Evolutionary conservation across 768 basidiomycete genomes (phyloP).

Genomic region (Rhizopogon salebrosus): DNA sequence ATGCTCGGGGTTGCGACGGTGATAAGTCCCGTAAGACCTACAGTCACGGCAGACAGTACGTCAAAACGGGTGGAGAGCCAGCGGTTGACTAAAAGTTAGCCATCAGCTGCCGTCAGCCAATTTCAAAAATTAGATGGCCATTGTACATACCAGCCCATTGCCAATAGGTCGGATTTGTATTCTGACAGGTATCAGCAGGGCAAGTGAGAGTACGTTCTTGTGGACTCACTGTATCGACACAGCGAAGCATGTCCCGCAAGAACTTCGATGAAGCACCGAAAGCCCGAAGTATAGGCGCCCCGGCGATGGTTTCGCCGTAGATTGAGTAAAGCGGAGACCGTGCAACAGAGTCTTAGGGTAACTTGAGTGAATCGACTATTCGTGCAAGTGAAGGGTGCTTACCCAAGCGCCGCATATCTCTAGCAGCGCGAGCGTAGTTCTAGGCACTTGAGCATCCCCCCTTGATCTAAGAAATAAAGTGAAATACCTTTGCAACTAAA

Average conservation of each 20-base stretch:
- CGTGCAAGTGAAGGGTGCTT: slow-evolving; percentile 12
- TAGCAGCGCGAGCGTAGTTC: slow-evolving; percentile 74
- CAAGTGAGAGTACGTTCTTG: not conserved
- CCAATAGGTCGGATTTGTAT: slow-evolving; percentile 80
- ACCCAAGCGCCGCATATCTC: slow-evolving; percentile 81
- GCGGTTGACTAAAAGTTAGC: slow-evolving; percentile 59
- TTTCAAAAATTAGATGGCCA: not conserved
- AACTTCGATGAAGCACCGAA: slow-evolving; percentile 89
- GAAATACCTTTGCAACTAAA: slow-evolving; percentile 33
- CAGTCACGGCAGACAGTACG: slow-evolving; percentile 62
- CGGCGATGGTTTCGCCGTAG: slow-evolving; percentile 46
- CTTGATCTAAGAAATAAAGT: slow-evolving; percentile 8
- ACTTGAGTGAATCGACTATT: not conserved
- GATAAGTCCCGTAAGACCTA: slow-evolving; percentile 68
- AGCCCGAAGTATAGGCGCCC: slow-evolving; percentile 59
- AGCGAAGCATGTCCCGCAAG: slow-evolving; percentile 76
- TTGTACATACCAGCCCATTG: slow-evolving; percentile 70
- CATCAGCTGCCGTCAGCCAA: slow-evolving; percentile 4
- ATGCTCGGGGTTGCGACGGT: slow-evolving; percentile 66
- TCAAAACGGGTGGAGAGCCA: slow-evolving; percentile 91
- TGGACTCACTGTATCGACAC: slow-evolving; percentile 67
- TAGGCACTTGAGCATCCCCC: slow-evolving; percentile 24
- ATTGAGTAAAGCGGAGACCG: slow-evolving; percentile 44
- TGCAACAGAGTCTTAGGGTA: slow-evolving; percentile 37
- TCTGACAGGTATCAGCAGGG: slow-evolving; percentile 26